Base-by-base conservation (phyloP, 2,329 filamentous ascomycete species). In the Aspergillus fumigatus region DNA sequence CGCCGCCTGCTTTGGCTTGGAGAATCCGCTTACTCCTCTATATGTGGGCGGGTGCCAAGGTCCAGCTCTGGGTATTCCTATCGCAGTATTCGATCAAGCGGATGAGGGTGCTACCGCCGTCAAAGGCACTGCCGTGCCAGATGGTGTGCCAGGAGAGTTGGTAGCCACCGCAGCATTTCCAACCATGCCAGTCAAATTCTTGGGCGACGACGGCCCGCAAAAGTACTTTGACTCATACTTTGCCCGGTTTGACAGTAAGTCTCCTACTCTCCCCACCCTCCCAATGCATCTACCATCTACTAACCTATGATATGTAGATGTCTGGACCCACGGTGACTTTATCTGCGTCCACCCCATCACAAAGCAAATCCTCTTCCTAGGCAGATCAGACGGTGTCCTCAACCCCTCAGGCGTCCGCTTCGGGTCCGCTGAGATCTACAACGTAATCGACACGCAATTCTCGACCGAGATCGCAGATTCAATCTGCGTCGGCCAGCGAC, bases 321-420 rank as follows among this genome's bases (percentile, higher is more conserved):
- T 67, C 52, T 67, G 82, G 54, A 92, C 89, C 0, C 90, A 94
- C 63, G 90, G 90, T 29, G 90, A 94, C 68, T 93, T 92, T 70
- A 87, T 90, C 67, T 81, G 82, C 41, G 76, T 88, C 10, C 85
- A 93, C 66, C 88, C 89, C 0, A 61, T 74, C 2, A 93, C 88
- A 0, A 82, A 84, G 6, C 82, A 84, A 59, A 59, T 73, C 19
- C 61, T 68, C 51, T 69, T 74, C 55, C 66, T 70, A 29, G 72
- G 72, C 19, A 66, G 70, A 26, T 67, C 81, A 3, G 90, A 94
- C 66, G 90, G 90, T 9, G 89, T 94, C 6, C 74, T 94, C 48
- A 94, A 94, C 68, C 90, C 90, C 0, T 86, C 82, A 9, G 90
- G 90, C 0, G 85, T 94, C n/a, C 81, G 90, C 0, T 95, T 94